A percentile compares a stretch with the other conserved stretches of the same genome.
Conservation (phyloP, 2,329 filamentous ascomycete species). For the Trichophyton schoenleinii region DNA sequence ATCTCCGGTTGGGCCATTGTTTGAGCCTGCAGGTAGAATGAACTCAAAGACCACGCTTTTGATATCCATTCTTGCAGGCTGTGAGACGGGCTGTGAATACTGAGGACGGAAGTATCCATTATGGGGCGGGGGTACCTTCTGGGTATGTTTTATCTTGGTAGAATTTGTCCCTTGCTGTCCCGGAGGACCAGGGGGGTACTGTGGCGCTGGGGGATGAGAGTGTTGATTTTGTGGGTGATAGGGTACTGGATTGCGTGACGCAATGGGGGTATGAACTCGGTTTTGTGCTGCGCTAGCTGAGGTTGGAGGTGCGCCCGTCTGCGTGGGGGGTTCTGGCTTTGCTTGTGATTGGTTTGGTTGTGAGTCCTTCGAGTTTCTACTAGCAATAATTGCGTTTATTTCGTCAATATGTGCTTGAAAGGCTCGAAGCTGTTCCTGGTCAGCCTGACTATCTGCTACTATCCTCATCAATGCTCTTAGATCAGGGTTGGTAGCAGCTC, state of each 20-base stretch:
- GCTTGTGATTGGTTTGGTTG: conserved; percentile 13
- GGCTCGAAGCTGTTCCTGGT: conserved; percentile 36
- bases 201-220: conserved; percentile 2
- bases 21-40: conserved; percentile 30
- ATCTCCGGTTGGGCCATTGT: conserved; percentile 33
- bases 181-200: conserved; percentile 14
- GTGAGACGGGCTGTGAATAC: conserved; percentile 19
- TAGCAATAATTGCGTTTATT: conserved; percentile 38
- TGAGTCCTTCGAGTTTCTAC: conserved; percentile 31
- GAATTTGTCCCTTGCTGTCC: conserved; percentile 12
- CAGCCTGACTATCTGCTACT: conserved; percentile 38
- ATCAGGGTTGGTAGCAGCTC: conserved; percentile 37
- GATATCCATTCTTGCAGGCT: conserved; percentile 28
- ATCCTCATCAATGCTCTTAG: conserved; percentile 41
- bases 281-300: conserved; percentile 4
- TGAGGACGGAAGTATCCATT: conserved; percentile 22
- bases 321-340: conserved; percentile 10
- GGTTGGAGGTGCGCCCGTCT: neutral
- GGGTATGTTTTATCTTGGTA: conserved; percentile 27
- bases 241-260: conserved; percentile 7
- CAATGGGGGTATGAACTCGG: conserved; percentile 8
- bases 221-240: conserved; percentile 17
- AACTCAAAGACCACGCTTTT: conserved; percentile 40
- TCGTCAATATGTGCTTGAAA: conserved; percentile 42
- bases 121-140: conserved; percentile 21